Evolutionary conservation across 768 basidiomycete species (phyloP), one percentile per base, ranked within the genome.

Genomic region (Ephemerocybe angulata): DNA sequence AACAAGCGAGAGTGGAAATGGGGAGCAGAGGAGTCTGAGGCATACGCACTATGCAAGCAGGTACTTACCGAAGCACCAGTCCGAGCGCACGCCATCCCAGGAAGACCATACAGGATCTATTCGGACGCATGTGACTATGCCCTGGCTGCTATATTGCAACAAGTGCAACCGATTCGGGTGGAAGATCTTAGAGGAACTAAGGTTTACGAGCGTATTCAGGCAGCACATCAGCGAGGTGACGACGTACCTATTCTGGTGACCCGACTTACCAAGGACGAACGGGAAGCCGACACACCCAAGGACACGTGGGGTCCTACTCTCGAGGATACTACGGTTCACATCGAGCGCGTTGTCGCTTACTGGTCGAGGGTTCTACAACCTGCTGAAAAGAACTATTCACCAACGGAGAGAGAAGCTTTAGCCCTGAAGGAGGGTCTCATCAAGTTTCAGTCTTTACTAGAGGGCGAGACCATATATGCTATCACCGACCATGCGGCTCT

Each of bases 341-440:
- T 72, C 11, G 61, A 64, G 15, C 8, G 7, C 7, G 15, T 40
- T 21, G 22, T 40, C 15, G n/a, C n/a, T n/a, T n/a, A n/a, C n/a
- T n/a, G n/a, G n/a, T n/a, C n/a, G n/a, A n/a, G n/a, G n/a, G n/a
- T 40, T 6, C 7, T 40, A 13, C 38, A 48, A 60, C 58, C 66
- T 1, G 65, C 74, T 0, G 70, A 75, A 51, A n/a, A 61, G 6
- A 70, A 70, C 41, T 75, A 76, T 40, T 72, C 71, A 0, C 62
- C 68, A 3, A 76, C 75, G 0, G 72, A 76, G 60, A 21, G 68
- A 28, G 72, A 76, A 60, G 75, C 74, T 0, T 52, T n/a, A n/a
- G n/a, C n/a, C n/a, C n/a, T n/a, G n/a, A n/a, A n/a, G n/a, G n/a
- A n/a, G n/a, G n/a, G n/a, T n/a, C n/a, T n/a, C n/a, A n/a, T n/a